Base-by-base conservation (phyloP, 768 basidiomycete genomes). In the Lactifluus hygrophoroides region DNA sequence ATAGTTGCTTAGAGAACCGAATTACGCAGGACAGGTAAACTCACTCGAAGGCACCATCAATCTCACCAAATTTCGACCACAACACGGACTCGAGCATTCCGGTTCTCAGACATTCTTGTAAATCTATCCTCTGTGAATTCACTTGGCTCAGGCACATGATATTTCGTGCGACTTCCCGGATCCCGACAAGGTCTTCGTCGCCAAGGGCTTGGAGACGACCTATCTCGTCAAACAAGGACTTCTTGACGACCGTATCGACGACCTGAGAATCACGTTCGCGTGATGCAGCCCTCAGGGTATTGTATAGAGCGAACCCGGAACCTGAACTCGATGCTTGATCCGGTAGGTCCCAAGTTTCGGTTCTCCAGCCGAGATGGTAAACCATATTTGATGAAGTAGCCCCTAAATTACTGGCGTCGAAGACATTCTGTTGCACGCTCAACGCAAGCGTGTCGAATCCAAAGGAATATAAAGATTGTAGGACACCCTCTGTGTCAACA, bases 281-380 rank as follows among this genome's bases (percentile, higher is more conserved):
- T 63, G 94, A 83, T n/a, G 92, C 73, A 0, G 91, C 84, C 42
- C 88, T 82, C 34, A 99, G 75, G 3, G 90, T 84, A 32, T 79
- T 75, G 70, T 95, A 99, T 4, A 97, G 73, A 2, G 84, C 72
- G 14, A 80, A 76, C 23, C 81, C 82, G 9, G 82, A 69, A 27
- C 74, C 74, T 23, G 72, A 72, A 53, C 75, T 70, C 1, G 71
- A 70, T 10, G 72, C 62, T 0, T 76, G 74, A 49, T 88, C 81
- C 1, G 94, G 94, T 25, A 99, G 74, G 70, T 98, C 94, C 96
- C 96, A 99, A 1, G 85, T 86, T 60, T 88, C 90, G 0, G 94
- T 95, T 46, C 94, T 80, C 96, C 96, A 98, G 16, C 89, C 96
- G 1, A 97, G 76, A 40, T 83, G 80, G 70, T 92, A 94, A 34